A percentile compares a stretch with the other conserved stretches of the same genome.
phyloP scores from a whole-genome alignment of 345 rosid genomes.

The Gossypium ekmanianum region DNA sequence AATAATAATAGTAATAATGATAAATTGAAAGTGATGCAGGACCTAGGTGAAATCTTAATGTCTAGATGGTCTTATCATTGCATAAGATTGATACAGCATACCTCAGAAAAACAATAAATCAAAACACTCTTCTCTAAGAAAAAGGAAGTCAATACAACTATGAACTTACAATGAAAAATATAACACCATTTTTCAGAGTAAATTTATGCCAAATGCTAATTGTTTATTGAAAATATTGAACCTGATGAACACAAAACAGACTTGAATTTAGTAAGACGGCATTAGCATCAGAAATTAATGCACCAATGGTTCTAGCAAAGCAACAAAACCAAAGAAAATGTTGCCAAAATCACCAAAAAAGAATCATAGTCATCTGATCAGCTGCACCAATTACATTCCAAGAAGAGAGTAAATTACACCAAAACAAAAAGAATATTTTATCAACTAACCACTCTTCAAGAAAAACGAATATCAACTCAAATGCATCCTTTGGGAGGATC shows the following conservation, averaged over 20 bases:
- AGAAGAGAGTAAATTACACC: background rate
- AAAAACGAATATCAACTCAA: conserved; percentile 68
- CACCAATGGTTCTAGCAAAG: background rate
- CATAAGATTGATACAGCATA: background rate
- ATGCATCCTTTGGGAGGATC: conserved; percentile 79
- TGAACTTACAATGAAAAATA: background rate
- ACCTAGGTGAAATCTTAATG: background rate
- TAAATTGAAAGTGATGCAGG: background rate
- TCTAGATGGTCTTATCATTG: background rate
- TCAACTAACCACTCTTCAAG: conserved; percentile 72
- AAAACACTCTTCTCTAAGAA: background rate
- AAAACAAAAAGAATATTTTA: background rate
- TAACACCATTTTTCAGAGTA: background rate
- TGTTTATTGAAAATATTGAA: background rate
- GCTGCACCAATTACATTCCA: background rate
- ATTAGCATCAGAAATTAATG: background rate
- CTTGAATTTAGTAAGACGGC: background rate
- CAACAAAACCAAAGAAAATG: background rate
- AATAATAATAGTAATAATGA: background rate
- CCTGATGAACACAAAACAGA: background rate
- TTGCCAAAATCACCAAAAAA: background rate
- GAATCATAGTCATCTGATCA: background rate
- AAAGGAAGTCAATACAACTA: background rate
- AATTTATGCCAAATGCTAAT: background rate
- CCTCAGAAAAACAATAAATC: background rate